A percentile compares a stretch with the other conserved stretches of the same genome.
Conservation (phyloP, 192 early-diverging fungal species). For the Backusella sp. region DNA sequence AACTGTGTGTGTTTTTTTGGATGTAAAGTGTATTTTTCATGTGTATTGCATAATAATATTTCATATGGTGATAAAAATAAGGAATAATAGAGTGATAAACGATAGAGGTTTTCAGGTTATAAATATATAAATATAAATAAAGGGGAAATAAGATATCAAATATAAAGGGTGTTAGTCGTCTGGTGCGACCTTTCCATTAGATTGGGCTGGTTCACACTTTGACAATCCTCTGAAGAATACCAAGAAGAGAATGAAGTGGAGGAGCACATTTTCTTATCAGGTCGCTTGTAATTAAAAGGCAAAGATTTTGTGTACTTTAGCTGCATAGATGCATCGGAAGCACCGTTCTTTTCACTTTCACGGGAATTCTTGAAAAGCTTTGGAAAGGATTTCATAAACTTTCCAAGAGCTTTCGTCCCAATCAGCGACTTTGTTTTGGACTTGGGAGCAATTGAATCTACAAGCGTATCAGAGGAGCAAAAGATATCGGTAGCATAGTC, state of each 20-base stretch:
- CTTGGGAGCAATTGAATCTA: background rate
- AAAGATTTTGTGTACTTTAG: background rate
- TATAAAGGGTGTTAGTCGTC: background rate
- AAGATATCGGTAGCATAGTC: constrained; percentile 6
- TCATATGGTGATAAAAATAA: background rate
- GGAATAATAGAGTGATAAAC: background rate
- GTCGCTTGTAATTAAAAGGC: background rate
- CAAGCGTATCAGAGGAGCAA: constrained; percentile 1
- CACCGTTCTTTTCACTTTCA: background rate
- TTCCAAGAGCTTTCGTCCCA: background rate
- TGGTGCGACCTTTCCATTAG: background rate
- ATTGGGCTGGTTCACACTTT: background rate
- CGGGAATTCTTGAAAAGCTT: background rate
- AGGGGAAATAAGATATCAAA: background rate
- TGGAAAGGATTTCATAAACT: constrained; percentile 1
- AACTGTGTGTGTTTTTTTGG: background rate
- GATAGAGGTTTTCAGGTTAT: background rate
- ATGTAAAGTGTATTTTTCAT: background rate
- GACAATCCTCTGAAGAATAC: background rate
- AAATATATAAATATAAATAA: background rate
- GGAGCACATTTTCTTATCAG: background rate
- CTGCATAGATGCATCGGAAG: background rate
- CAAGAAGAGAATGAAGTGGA: background rate
- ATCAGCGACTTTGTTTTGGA: background rate
- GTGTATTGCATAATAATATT: background rate